Evolutionary conservation across 140 eudicot species (phyloP).

Genomic region (Bidens hawaiensis): DNA sequence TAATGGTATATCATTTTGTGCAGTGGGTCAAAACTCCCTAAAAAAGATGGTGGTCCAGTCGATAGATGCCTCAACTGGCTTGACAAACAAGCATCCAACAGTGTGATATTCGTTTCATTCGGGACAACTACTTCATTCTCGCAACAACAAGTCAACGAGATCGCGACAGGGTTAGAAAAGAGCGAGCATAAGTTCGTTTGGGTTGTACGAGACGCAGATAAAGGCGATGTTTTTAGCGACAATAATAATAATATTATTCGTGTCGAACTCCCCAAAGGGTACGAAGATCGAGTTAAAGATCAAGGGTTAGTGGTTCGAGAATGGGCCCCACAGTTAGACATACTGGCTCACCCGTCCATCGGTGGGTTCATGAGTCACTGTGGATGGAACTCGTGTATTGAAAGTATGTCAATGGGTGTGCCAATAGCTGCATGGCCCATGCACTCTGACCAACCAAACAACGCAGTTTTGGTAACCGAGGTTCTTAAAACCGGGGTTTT

Average conservation of each 20-base stretch:
- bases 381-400: too few species aligned
- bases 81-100: constrained; percentile 30
- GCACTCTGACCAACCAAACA: constrained; percentile 55
- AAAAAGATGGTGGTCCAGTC: constrained; percentile 12
- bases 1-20: not conserved
- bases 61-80: constrained; percentile 45
- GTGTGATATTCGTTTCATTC: constrained; percentile 47
- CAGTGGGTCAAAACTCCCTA: not conserved
- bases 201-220: constrained; percentile 51
- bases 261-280: constrained; percentile 38
- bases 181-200: too few species aligned
- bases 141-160: constrained; percentile 37
- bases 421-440: too few species aligned
- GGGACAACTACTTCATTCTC: constrained; percentile 37
- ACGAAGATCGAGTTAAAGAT: constrained; percentile 33
- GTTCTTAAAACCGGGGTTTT: constrained; percentile 28
- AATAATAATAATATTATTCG: not conserved
- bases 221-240: constrained; percentile 12
- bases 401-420: too few species aligned
- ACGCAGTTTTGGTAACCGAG: constrained; percentile 25
- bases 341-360: constrained; percentile 32
- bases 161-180: constrained; percentile 49
- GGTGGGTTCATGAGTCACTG: constrained; percentile 62
- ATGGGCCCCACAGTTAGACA: constrained; percentile 48
- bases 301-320: constrained; percentile 25